Evolutionary conservation across 1,284 basidiomycete species (phyloP).

Genomic region (Ustilago trichophora): DNA sequence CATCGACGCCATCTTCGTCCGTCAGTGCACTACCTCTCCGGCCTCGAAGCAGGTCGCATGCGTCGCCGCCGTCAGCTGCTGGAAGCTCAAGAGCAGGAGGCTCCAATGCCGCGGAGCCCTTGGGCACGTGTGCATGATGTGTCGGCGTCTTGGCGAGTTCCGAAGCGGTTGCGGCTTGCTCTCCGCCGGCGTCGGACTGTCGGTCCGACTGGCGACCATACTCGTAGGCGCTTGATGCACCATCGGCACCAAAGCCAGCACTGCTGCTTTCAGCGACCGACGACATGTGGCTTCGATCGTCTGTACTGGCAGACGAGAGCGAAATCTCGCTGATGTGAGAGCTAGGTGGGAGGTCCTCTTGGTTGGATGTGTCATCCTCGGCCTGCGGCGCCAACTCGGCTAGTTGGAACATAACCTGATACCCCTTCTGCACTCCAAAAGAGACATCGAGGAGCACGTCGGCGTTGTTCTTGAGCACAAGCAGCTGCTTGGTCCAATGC

Average conservation of each 20-base stretch:
- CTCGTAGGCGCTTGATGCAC: slow-evolving; percentile 24
- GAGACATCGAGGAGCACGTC: slow-evolving; percentile 69
- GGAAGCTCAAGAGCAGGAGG: slow-evolving; percentile 50
- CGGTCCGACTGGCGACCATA: slow-evolving; percentile 12
- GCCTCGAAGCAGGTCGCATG: slow-evolving; percentile 20
- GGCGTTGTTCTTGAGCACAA: slow-evolving; percentile 69
- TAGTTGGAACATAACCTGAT: slow-evolving; percentile 69
- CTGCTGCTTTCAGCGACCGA: slow-evolving; percentile 30
- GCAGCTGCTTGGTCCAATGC: slow-evolving; percentile 69
- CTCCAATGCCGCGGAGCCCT: slow-evolving; percentile 30
- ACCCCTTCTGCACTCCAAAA: slow-evolving; percentile 67
- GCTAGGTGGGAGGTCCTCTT: slow-evolving; percentile 42
- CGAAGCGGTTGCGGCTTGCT: slow-evolving; percentile 24
- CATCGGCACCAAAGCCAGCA: slow-evolving; percentile 20
- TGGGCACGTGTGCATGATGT: slow-evolving; percentile 43
- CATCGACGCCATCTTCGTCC: slow-evolving; percentile 51
- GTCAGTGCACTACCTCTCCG: slow-evolving; percentile 29
- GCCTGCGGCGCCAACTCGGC: slow-evolving; percentile 65
- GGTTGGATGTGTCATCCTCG: slow-evolving; percentile 39
- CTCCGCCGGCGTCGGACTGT: slow-evolving; percentile 21
- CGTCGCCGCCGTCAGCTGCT: slow-evolving; percentile 11
- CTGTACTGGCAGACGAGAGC: slow-evolving; percentile 34
- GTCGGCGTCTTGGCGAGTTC: slow-evolving; percentile 57
- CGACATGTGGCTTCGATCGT: slow-evolving; percentile 30
- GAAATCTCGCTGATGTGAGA: slow-evolving; percentile 37